Conservation (phyloP, 768 basidiomycete genomes). For the Collybia nuda region DNA sequence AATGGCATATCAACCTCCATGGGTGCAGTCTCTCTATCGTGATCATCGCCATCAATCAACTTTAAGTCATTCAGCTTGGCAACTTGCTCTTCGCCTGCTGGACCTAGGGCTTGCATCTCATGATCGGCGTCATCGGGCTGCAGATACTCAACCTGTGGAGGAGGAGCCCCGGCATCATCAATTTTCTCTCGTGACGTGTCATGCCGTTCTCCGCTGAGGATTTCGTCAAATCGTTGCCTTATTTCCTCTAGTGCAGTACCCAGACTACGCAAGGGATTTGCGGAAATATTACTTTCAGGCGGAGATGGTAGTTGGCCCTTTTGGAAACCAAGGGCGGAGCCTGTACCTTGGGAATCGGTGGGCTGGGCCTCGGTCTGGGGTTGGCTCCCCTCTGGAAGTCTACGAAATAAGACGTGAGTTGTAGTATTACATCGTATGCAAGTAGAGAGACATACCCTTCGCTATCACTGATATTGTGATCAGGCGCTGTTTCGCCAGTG, state of each 20-base stretch:
- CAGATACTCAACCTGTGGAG: conserved; percentile 74
- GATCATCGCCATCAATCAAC: conserved; percentile 60
- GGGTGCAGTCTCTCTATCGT: conserved; percentile 28
- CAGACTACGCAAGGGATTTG: conserved; percentile 71
- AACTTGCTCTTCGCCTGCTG: conserved; percentile 80
- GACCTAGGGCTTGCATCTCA: conserved; percentile 87
- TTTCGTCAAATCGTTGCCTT: conserved; percentile 80
- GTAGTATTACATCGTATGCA: not conserved
- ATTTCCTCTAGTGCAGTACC: conserved; percentile 86
- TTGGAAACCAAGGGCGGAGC: conserved; percentile 42
- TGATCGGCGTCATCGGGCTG: conserved; percentile 65
- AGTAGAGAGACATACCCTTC: conserved; percentile 27
- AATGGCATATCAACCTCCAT: conserved; percentile 49
- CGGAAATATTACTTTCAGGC: conserved; percentile 33
- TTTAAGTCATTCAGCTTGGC: conserved; percentile 82
- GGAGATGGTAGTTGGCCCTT: conserved; percentile 41
- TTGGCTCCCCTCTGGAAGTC: conserved; percentile 17
- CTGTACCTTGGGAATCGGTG: no score
- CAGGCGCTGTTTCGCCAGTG: conserved; percentile 22
- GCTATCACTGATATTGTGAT: conserved; percentile 27
- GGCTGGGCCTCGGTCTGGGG: conserved; percentile 12
- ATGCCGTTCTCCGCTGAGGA: conserved; percentile 45
- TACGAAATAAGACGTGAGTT: conserved; percentile 6
- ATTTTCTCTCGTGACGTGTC: conserved; percentile 33
- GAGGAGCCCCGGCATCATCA: conserved; percentile 35